Evolutionary conservation across 768 basidiomycete species (phyloP), one percentile per base, ranked within the genome.

Genomic region (Asterophora lycoperdoides): DNA sequence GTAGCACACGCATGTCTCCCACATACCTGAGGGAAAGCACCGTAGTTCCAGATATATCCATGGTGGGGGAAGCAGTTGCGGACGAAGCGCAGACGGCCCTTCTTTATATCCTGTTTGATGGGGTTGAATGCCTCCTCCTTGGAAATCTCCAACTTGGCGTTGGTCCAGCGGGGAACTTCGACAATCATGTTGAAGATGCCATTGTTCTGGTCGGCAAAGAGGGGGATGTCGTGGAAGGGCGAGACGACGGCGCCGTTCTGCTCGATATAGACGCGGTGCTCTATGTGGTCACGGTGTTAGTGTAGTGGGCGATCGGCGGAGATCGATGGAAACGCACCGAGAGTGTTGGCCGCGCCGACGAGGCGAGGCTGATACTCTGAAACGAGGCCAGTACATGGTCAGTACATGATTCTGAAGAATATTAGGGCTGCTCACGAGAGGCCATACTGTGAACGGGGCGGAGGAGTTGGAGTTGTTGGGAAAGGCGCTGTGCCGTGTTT

Each of bases 11-110:
- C 4, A 43, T 14, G 20, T 43, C 7, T 14, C 28, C 4, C 15
- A 35, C 81, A 41, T 48, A 86, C 93, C 82, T 95, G 93, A 53
- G 95, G 95, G 83, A 99, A 96, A 51, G 94, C 93, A 62, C 95
- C 95, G 64, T 99, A 99, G 80, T 99, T 99, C 96, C 96, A 99
- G 77, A 99, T 93, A 79, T 97, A 94, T 32, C 96, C 95, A 67
- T 98, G 94, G 77, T 99, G 96, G 59, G 96, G 96, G 89, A 99
- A 99, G 73, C 96, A 98, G 80, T 98, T 98, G 73, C 96, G 87
- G 59, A 99, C 96, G 71, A 79, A 98, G 61, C 96, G 89, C 68
- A 98, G 74, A 64, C 88, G 90, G 62, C 92, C 92, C 73, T 91
- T 93, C 76, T 96, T 98, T 69, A 89, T 86, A 68, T 98, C 95